A percentile compares a stretch with the other conserved stretches of the same genome.
These are phyloP conservation scores for Arxiozyma bovina DNA, from an alignment of 1,139 yeast genomes.

Conservation along the genomic window DNA sequence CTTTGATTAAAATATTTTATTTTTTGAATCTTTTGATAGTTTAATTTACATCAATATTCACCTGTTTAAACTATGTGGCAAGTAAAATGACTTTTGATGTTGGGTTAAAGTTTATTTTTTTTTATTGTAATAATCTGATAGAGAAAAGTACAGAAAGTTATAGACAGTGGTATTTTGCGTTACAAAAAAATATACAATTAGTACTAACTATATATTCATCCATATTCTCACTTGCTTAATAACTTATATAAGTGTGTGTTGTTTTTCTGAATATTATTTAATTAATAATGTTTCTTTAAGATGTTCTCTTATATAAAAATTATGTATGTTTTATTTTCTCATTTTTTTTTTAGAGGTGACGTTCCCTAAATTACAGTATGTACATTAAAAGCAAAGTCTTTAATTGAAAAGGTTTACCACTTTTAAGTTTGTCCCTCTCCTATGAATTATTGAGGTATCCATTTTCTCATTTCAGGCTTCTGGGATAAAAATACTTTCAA, in stretches of 20 bases:
- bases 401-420: no score
- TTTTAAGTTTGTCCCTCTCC: background rate
- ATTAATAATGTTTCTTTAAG: background rate
- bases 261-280: background rate
- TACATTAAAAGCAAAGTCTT: background rate
- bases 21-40: no score
- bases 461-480: conserved; percentile 9
- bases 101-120: no score
- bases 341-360: no score
- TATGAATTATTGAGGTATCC: background rate
- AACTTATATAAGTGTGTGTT: background rate
- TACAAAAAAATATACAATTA: no score
- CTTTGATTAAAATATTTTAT: no score
- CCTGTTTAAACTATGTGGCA: background rate
- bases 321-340: no score
- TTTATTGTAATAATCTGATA: no score
- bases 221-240: background rate
- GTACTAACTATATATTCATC: background rate
- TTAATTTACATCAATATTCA: no score
- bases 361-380: background rate
- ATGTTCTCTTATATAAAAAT: background rate
- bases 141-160: no score
- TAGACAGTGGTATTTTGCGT: no score
- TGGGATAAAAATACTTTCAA: conserved; percentile 37
- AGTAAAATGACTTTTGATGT: background rate